Conservation (phyloP, 768 basidiomycete species). For the Panaeolus cyanescens region DNA sequence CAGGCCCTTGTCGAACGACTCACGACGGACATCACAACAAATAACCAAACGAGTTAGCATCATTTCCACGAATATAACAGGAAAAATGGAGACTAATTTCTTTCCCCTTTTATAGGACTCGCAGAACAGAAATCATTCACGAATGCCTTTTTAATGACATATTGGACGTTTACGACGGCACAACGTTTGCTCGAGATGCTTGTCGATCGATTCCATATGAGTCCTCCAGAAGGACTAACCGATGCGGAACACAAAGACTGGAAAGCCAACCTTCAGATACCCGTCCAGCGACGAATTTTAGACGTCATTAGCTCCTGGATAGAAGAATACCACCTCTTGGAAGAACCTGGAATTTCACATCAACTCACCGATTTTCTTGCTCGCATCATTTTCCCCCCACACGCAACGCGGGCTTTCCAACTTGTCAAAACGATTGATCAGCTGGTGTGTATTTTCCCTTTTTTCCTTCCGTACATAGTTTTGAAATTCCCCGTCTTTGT, state of each 20-base stretch:
- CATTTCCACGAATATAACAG: slow-evolving; percentile 1
- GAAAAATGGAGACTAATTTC: slow-evolving; percentile 2
- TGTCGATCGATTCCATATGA: slow-evolving; percentile 60
- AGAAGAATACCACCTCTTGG: slow-evolving; percentile 59
- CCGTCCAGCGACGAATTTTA: slow-evolving; percentile 63
- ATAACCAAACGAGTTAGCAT: slow-evolving; percentile 58
- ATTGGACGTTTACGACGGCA: slow-evolving; percentile 76
- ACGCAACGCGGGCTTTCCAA: slow-evolving; percentile 46
- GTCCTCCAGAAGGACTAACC: slow-evolving; percentile 48
- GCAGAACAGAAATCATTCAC: slow-evolving; percentile 38
- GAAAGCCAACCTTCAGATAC: slow-evolving; percentile 60
- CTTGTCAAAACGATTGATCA: slow-evolving; percentile 56
- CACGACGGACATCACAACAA: slow-evolving; percentile 41
- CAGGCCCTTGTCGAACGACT: slow-evolving; percentile 73
- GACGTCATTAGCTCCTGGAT: slow-evolving; percentile 63
- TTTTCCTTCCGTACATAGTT: background rate
- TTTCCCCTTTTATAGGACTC: slow-evolving; percentile 18
- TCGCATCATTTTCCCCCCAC: slow-evolving; percentile 40
- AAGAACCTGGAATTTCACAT: slow-evolving; percentile 62
- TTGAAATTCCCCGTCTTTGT: slow-evolving; percentile 9
- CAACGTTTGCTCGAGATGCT: slow-evolving; percentile 70
- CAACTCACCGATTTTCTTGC: slow-evolving; percentile 58
- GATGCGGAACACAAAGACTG: slow-evolving; percentile 62
- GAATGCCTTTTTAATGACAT: slow-evolving; percentile 80
- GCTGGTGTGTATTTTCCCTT: slow-evolving; percentile 41